Evolutionary conservation across 768 basidiomycete species (phyloP), one percentile per base, ranked within the genome.

Genomic region (Mycena floridula): DNA sequence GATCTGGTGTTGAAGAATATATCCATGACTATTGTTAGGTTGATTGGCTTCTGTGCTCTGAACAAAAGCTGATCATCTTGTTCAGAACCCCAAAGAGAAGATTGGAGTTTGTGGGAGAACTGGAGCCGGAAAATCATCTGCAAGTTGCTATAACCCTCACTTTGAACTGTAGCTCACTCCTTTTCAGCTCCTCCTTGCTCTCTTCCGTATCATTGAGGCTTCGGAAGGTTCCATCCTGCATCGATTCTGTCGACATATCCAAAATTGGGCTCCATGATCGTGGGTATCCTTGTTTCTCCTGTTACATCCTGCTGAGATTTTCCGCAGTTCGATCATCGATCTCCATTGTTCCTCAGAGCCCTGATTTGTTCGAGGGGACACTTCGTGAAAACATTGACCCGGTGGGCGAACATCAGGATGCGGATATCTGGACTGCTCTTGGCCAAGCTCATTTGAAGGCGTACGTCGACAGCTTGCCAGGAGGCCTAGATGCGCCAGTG

Each of bases 351-450:
- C 90, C 90, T 2, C 90, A 94, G 60, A 81, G 67, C 49, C 77
- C 81, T 3, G 82, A 83, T 56, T 55, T 85, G 20, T 84, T 83
- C 49, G 81, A 82, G 56, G 85, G 85, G 3, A 82, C 82, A 0
- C 62, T 91, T 12, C 76, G 90, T 44, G 82, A 91, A 52, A 96
- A 96, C 56, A 85, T 96, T 45, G 94, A 96, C 60, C 94, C 93
- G 7, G 74, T 86, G 15, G 84, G 85, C 1, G 68, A 73, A 46
- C 66, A 88, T 48, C 68, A 73, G 15, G 94, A 98, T 61, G 74
- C 65, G 2, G 85, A 89, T 48, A 89, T 98, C 21, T 98, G 95
- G 95, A 65, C 65, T 12, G 89, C 94, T 8, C 71, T 97, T 25
- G 77, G 80, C 49, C 85, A 93, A 61, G 76, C 81, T 12, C 75